Base-by-base conservation (phyloP, 2,329 filamentous ascomycete species). In the Pseudogymnoascus sp. region DNA sequence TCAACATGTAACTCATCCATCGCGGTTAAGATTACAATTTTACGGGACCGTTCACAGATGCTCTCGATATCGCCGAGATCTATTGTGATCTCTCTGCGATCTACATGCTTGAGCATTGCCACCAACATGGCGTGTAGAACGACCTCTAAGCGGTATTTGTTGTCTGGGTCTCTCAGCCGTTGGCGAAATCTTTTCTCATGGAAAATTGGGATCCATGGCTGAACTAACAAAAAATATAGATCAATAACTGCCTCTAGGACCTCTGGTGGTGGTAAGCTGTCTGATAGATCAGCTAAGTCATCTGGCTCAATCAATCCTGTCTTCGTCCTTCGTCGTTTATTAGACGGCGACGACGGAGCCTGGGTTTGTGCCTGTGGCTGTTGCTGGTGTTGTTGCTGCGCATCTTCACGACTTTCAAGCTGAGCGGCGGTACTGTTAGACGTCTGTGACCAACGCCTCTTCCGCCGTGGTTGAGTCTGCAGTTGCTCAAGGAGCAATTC, bases 61-160 rank as follows among this genome's bases (percentile, higher is more conserved):
- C 4, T 53, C 24, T 53, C 46, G 14, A 53, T 53, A 6, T 46
- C 41, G 12, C 61, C 62, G 28, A 59, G 53, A 16, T 50, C 59
- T 6, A 37, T 19, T n/a, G 59, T n/a, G 12, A 41, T 22, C 24
- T 37, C 14, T 40, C 37, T 60, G 12, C 33, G 24, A 40, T 60
- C 31, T 2, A 60, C 8, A 28, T 50, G 46, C 19, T 46, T 40
- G 8, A 64, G 60, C 19, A 50, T 46, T 26, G 41, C 62, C 4
- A 53, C 60, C n/a, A 60, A 14, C 59, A 72, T 71, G 1, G 69
- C 66, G 59, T 71, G 69, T 1, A 72, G 61, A 3, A 71, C 41
- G 3, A 70, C 65, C 6, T 60, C 31, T 1, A 71, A 53, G 6
- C 63, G 66, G 0, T 61, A 50, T 4, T 62, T 60, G 12, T 70